Percentiles rank a stretch among this genome's conserved stretches.
phyloP scores from a whole-genome alignment of 768 basidiomycete species.

The Xerocomellus intermedius region DNA sequence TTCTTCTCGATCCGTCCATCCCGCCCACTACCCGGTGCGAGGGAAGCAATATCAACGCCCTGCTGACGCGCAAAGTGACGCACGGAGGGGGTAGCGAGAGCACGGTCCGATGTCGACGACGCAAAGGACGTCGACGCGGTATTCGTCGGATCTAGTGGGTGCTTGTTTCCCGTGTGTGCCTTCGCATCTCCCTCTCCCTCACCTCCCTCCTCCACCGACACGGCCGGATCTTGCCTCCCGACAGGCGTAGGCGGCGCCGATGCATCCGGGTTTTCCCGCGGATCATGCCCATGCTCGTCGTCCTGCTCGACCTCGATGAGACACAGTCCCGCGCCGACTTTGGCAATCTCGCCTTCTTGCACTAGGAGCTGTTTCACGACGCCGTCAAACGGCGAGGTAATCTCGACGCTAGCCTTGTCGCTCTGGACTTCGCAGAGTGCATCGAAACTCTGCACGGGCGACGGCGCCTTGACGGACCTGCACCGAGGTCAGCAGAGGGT shows the following conservation, averaged over 20 bases:
- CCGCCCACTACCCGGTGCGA: constrained; percentile 70
- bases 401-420: constrained; percentile 90
- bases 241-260: background rate
- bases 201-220: background rate
- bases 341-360: constrained; percentile 78
- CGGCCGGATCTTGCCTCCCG: constrained; percentile 17
- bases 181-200: background rate
- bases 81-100: constrained; percentile 75
- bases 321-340: constrained; percentile 78
- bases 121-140: constrained; percentile 9
- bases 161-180: constrained; percentile 30
- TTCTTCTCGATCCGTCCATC: constrained; percentile 71
- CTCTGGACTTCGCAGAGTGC: constrained; percentile 82
- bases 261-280: background rate
- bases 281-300: constrained; percentile 1
- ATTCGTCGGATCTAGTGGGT: constrained; percentile 66
- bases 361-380: constrained; percentile 70
- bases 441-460: constrained; percentile 62
- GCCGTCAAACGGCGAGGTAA: constrained; percentile 84
- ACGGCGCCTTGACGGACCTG: constrained; percentile 62
- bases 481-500: constrained; percentile 8
- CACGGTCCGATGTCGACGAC: constrained; percentile 28
- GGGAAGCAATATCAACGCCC: constrained; percentile 54
- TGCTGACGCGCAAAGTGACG: constrained; percentile 71
- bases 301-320: constrained; percentile 79